Base-by-base conservation (phyloP, 768 basidiomycete species). In the Hericium coralloides region DNA sequence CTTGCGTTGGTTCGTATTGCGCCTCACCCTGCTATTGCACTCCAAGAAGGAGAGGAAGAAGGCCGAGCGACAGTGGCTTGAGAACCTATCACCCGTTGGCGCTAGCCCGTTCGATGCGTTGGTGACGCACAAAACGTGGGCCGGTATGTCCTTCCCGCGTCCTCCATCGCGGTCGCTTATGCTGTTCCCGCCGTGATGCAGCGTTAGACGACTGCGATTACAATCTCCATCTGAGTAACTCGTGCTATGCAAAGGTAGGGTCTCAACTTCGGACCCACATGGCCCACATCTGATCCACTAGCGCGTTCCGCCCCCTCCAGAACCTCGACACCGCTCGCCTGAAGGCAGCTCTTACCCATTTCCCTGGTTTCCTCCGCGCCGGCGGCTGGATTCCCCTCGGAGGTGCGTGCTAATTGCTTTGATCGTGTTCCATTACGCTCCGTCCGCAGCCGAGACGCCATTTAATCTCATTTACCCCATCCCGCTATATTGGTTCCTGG, bases 161-260 rank as follows among this genome's bases (percentile, higher is more conserved):
- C 2, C 9, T 14, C 52, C 9, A n/a, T 41, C 2, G 36, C 17
- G 12, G 10, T 15, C 6, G 3, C 8, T 10, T 20, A 37, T 17
- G n/a, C 37, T 2, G 49, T 55, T n/a, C 17, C 31, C 12, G 10
- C 14, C 7, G 7, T 50, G n/a, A 2, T 17, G n/a, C 23, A 49
- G 9, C 9, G 4, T n/a, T 55, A 87, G 86, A 76, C 56, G 31
- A 31, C 31, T 62, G 83, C 7, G 88, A 91, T 60, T 84, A 83
- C 63, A 82, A 87, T 65, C 66, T 77, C 12, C 89, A 92, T 64
- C 74, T 92, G 57, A 89, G 87, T 67, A 92, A 92, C 65, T 89
- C 89, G 0, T 84, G 81, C 53, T 92, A 92, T 60, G 79, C 86
- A 4, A 90, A 89, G 75, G 85, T 80, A 56, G 15, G 72, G 23